These are phyloP conservation scores for Colletotrichum gloeosporioides DNA, from an alignment of 2,329 filamentous ascomycete species.

Conservation along the genomic window DNA sequence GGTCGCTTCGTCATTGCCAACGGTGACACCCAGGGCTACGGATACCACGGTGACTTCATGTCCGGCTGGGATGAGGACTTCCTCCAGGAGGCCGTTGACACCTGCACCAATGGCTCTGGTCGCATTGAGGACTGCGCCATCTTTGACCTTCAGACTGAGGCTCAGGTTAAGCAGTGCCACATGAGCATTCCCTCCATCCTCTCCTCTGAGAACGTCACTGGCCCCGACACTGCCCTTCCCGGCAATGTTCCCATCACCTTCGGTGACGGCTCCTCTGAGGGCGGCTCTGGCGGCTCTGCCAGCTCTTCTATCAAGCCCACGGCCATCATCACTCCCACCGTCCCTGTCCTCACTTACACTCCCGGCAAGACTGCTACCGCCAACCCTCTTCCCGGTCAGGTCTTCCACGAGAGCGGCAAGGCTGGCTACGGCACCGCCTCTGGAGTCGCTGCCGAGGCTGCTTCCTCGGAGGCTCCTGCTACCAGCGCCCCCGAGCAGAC, in stretches of 20 bases:
- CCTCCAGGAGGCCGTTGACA: slow-evolving; percentile 74
- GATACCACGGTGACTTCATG: slow-evolving; percentile 83
- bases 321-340: slow-evolving; percentile 11
- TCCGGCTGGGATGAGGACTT: slow-evolving; percentile 76
- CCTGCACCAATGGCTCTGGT: slow-evolving; percentile 76
- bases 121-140: slow-evolving; percentile 74
- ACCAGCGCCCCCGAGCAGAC: slow-evolving; percentile 29
- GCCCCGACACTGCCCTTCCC: slow-evolving; percentile 66
- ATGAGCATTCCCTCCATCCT: slow-evolving; percentile 64
- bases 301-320: slow-evolving; percentile 14
- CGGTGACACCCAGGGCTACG: slow-evolving; percentile 77
- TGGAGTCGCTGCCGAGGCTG: not conserved
- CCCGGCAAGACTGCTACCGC: slow-evolving; percentile 38
- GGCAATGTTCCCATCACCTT: slow-evolving; percentile 60
- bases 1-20: slow-evolving; percentile 80
- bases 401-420: slow-evolving; percentile 42
- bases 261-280: slow-evolving; percentile 28
- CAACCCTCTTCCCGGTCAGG: slow-evolving; percentile 44
- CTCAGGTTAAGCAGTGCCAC: slow-evolving; percentile 62
- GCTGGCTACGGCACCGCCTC: slow-evolving; percentile 7
- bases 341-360: slow-evolving; percentile 40
- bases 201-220: slow-evolving; percentile 62
- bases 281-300: not conserved
- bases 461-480: not conserved
- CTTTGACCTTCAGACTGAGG: slow-evolving; percentile 73